A percentile compares a stretch with the other conserved stretches of the same genome.
Evolutionary conservation across 1,284 basidiomycete genomes (phyloP).

Genomic region (Cryptococcus sp.): DNA sequence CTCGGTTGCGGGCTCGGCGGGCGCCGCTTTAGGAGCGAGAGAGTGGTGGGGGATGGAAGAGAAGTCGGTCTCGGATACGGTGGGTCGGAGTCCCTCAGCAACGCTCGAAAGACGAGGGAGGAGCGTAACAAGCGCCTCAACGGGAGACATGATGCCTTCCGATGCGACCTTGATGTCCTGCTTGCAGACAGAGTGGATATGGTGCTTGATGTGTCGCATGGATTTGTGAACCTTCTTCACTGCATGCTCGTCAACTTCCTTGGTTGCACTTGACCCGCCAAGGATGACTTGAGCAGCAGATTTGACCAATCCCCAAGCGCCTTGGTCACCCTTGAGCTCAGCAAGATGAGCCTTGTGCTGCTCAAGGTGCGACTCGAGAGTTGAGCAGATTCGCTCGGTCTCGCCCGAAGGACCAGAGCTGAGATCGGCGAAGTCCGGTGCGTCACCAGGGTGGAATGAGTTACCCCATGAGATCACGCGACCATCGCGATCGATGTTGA

Average conservation of each 20-base stretch:
- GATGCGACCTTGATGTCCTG: conserved; percentile 3
- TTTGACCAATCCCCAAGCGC: conserved; percentile 53
- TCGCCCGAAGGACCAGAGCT: conserved; percentile 22
- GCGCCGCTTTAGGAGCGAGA: conserved; percentile 46
- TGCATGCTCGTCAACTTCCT: conserved; percentile 23
- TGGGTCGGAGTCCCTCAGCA: conserved; percentile 15
- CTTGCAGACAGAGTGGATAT: conserved; percentile 37
- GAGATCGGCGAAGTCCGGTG: conserved; percentile 24
- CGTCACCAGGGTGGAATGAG: conserved; percentile 37
- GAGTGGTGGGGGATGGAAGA: conserved; percentile 36
- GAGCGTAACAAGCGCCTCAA: conserved; percentile 45
- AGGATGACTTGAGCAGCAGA: conserved; percentile 41
- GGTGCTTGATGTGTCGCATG: conserved; percentile 37
- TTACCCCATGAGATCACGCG: conserved; percentile 76
- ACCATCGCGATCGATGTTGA: conserved; percentile 76
- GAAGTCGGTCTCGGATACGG: conserved; percentile 28
- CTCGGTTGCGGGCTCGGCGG: conserved; percentile 47
- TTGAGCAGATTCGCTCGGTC: conserved; percentile 25
- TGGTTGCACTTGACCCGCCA: conserved; percentile 15
- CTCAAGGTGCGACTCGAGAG: conserved; percentile 24
- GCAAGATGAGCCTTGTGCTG: conserved; percentile 30
- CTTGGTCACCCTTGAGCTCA: conserved; percentile 56
- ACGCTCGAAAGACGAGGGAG: conserved; percentile 39
- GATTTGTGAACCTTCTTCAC: conserved; percentile 32
- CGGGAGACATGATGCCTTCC: conserved; percentile 33